Conservation (phyloP, 2,329 filamentous ascomycete species). For the Colletotrichum tabaci region DNA sequence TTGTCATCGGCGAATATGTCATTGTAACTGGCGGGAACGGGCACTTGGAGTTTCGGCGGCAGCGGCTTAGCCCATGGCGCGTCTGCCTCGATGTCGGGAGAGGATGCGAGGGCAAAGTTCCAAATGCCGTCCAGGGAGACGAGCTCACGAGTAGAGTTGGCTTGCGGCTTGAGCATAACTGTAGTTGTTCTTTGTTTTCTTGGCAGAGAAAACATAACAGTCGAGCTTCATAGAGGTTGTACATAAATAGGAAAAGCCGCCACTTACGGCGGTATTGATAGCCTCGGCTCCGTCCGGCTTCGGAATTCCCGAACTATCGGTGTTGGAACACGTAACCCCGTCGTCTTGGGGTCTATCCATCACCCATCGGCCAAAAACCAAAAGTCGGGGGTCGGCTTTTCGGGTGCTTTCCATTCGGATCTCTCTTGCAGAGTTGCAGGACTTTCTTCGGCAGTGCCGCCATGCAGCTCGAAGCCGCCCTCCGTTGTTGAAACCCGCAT, state of each 20-base stretch:
- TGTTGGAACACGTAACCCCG: background rate
- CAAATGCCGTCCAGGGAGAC: conserved; percentile 46
- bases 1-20: conserved; percentile 45
- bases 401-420: background rate
- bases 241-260: background rate
- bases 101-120: conserved; percentile 44
- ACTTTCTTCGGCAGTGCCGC: background rate
- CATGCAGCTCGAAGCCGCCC: background rate
- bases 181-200: background rate
- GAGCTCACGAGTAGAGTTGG: conserved; percentile 38
- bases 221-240: background rate
- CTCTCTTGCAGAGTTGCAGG: background rate
- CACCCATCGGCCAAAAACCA: background rate
- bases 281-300: background rate
- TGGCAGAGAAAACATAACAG: too few relatives aligned
- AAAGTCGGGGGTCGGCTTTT: background rate
- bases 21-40: conserved; percentile 48
- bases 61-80: conserved; percentile 47
- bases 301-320: background rate
- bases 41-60: conserved; percentile 39
- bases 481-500: background rate
- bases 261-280: too few relatives aligned
- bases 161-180: conserved; percentile 44
- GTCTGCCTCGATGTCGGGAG: conserved; percentile 37
- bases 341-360: too few relatives aligned